phyloP scores from a whole-genome alignment of 176 grass and related monocot species.

The Carex pumila region DNA sequence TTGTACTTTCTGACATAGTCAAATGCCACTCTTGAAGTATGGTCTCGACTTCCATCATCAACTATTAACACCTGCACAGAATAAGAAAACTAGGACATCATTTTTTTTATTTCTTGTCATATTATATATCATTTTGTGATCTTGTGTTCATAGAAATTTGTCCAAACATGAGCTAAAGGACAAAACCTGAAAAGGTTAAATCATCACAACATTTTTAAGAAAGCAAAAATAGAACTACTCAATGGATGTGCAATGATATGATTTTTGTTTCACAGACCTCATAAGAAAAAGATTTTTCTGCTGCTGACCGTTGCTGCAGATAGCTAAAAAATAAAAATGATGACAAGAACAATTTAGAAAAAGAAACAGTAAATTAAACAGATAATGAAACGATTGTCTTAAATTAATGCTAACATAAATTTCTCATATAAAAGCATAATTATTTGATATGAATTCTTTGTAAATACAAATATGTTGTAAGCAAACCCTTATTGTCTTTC shows the following conservation, averaged over 20 bases:
- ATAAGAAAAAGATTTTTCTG: conserved; percentile 67
- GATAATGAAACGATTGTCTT: not conserved
- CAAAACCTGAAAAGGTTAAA: not conserved
- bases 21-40: conserved; percentile 74
- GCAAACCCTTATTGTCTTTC: too few species aligned
- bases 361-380: conserved; percentile 4
- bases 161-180: not conserved
- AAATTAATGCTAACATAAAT: not conserved
- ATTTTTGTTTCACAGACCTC: conserved; percentile 52
- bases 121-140: not conserved
- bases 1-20: conserved; percentile 58
- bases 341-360: not conserved
- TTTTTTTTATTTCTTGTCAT: not conserved
- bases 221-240: not conserved
- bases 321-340: conserved; percentile 42
- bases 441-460: too few species aligned
- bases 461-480: too few species aligned
- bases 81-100: conserved; percentile 4
- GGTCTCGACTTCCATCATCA: conserved; percentile 85
- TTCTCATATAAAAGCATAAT: not conserved
- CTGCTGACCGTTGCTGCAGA: conserved; percentile 53
- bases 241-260: not conserved
- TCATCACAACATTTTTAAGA: not conserved
- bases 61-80: conserved; percentile 74
- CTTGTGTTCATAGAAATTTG: not conserved